A percentile compares a stretch with the other conserved stretches of the same genome.
phyloP scores from a whole-genome alignment of 148 eudicot species.

The Fagopyrum homotropicum region DNA sequence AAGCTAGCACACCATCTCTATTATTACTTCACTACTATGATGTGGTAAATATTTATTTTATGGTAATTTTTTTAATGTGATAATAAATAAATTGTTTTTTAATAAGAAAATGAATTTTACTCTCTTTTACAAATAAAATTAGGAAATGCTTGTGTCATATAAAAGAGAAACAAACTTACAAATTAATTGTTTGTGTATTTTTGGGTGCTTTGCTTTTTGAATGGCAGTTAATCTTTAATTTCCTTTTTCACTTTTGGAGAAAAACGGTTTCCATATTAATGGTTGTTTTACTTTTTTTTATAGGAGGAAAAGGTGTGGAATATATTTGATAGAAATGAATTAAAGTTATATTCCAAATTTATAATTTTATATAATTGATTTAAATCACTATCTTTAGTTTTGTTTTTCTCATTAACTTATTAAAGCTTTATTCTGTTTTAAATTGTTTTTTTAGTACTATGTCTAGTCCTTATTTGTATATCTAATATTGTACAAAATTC shows the following conservation, averaged over 20 bases:
- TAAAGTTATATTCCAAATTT: neutral
- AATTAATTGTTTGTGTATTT: slow-evolving; percentile 5
- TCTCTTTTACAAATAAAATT: slow-evolving; percentile 3
- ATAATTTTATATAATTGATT: too few relatives aligned
- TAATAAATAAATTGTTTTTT: neutral
- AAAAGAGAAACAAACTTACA: slow-evolving; percentile 10
- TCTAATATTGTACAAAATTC: too few relatives aligned
- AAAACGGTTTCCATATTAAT: neutral
- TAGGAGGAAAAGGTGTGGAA: too few relatives aligned
- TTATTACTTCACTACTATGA: neutral
- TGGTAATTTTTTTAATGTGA: neutral
- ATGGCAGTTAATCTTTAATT: slow-evolving; percentile 10
- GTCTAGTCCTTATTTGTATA: too few relatives aligned
- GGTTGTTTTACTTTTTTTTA: neutral
- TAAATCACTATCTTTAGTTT: too few relatives aligned
- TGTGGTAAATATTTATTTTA: neutral
- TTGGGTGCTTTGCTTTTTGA: slow-evolving; percentile 1
- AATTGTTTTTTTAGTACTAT: too few relatives aligned
- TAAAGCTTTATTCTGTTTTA: too few relatives aligned
- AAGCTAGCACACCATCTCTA: slow-evolving; percentile 7
- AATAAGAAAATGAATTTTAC: neutral
- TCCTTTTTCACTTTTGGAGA: neutral
- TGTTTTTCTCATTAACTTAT: too few relatives aligned
- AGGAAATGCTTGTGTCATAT: neutral
- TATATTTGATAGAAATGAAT: neutral